These are phyloP conservation scores for Aspergillus cejpii DNA, from an alignment of 2,329 filamentous ascomycete genomes.

Conservation along the genomic window DNA sequence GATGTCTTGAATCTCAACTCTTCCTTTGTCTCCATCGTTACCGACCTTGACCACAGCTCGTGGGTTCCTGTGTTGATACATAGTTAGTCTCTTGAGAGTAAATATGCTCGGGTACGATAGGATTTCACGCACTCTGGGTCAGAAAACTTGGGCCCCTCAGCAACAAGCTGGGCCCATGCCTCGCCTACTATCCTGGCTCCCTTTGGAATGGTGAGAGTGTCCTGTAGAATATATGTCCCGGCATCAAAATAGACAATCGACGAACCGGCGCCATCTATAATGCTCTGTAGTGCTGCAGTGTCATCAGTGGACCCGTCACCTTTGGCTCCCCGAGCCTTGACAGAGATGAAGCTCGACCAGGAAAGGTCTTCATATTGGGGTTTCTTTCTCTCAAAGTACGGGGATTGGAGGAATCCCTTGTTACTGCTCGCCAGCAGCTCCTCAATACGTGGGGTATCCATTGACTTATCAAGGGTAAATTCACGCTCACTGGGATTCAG, in stretches of 20 bases:
- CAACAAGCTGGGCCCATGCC: conserved; percentile 34
- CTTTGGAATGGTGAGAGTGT: conserved; percentile 61
- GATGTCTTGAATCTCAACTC: conserved; percentile 35
- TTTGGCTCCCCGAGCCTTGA: conserved; percentile 34
- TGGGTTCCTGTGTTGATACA: no score
- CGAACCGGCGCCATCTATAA: conserved; percentile 14
- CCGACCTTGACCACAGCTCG: conserved; percentile 26
- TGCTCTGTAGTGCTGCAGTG: conserved; percentile 14
- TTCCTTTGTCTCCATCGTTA: conserved; percentile 25
- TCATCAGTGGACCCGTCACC: conserved; percentile 51
- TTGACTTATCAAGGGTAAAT: no score
- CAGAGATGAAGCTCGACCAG: conserved; percentile 32
- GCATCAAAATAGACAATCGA: conserved; percentile 66
- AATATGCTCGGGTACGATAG: no score
- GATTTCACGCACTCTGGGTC: no score
- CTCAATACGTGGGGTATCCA: no score
- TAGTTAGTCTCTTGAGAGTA: no score
- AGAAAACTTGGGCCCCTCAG: conserved; percentile 24
- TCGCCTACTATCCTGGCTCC: conserved; percentile 56
- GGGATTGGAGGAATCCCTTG: no score
- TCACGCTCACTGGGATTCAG: no score
- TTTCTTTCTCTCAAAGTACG: no score
- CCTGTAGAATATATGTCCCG: conserved; percentile 63
- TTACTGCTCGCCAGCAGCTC: no score
- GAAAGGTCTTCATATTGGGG: conserved; percentile 11